Percentiles rank a stretch among this genome's conserved stretches.
These are phyloP conservation scores for Boletus reticuloceps DNA, from an alignment of 768 basidiomycete genomes.

Conservation along the genomic window DNA sequence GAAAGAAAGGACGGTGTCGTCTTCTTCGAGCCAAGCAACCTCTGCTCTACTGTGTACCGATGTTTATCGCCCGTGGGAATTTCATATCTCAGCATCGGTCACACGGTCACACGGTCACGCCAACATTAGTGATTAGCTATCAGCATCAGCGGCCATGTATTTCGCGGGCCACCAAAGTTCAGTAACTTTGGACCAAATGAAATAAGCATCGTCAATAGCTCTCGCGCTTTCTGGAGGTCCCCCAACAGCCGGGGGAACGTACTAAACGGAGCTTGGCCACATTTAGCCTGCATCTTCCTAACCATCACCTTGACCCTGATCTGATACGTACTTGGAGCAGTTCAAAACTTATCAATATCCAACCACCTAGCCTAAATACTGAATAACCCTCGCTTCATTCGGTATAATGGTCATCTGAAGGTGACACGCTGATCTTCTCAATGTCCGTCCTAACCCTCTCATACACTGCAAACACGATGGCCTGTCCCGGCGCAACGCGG, in stretches of 20 bases:
- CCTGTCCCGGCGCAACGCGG: slow-evolving; percentile 95
- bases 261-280: no score
- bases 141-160: no score
- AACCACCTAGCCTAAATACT: neutral
- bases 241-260: no score
- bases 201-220: no score
- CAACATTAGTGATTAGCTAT: no score
- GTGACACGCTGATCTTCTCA: slow-evolving; percentile 60
- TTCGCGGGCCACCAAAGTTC: no score
- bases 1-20: slow-evolving; percentile 16
- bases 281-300: no score
- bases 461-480: slow-evolving; percentile 97
- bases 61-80: slow-evolving; percentile 36
- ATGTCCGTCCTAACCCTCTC: slow-evolving; percentile 79
- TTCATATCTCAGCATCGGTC: slow-evolving; percentile 33
- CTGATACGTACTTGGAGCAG: no score
- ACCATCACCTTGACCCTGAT: neutral
- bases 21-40: slow-evolving; percentile 11
- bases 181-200: no score
- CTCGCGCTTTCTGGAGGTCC: no score
- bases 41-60: slow-evolving; percentile 28
- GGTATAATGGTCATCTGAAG: slow-evolving; percentile 63
- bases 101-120: slow-evolving; percentile 24
- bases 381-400: slow-evolving; percentile 42
- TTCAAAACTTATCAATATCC: no score